These are phyloP conservation scores for Ophiostoma australiae DNA, from an alignment of 2,329 filamentous ascomycete genomes.

Conservation along the genomic window DNA sequence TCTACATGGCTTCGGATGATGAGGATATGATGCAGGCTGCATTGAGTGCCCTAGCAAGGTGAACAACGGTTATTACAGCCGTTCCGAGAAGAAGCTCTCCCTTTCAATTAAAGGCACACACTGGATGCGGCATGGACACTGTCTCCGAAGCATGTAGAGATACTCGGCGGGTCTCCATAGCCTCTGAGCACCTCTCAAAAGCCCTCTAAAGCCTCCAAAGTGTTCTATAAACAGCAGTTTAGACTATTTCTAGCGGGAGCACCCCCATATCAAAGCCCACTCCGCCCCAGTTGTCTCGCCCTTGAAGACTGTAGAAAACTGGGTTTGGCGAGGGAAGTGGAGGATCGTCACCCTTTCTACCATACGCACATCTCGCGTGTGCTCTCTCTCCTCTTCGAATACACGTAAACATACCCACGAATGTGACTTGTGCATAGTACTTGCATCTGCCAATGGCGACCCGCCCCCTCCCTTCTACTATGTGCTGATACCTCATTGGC, in stretches of 20 bases:
- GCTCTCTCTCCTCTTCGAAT: not conserved
- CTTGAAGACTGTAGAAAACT: constrained; percentile 5
- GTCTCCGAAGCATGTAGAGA: constrained; percentile 6
- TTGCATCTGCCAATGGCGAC: not conserved
- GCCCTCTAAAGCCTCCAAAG: not conserved
- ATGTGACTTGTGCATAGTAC: constrained; percentile 5
- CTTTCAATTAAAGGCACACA: not conserved
- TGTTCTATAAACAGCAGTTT: not conserved
- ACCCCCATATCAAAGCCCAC: not conserved
- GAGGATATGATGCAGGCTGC: not conserved
- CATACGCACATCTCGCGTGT: not conserved
- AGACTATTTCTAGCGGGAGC: not conserved
- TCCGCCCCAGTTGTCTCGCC: constrained; percentile 10
- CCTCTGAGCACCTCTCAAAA: not conserved
- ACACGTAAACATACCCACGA: not conserved
- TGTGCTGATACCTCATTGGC: not conserved
- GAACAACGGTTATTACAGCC: not conserved
- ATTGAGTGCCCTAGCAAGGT: constrained; percentile 6
- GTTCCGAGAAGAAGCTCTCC: not conserved
- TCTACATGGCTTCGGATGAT: not conserved
- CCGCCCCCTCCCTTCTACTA: not conserved
- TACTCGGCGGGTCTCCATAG: not conserved
- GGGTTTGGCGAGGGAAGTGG: not conserved
- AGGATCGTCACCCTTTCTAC: not conserved
- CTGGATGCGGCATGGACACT: not conserved